Percentiles rank a stretch among this genome's conserved stretches.
Conservation (phyloP, 75 land plant genomes). For the Cupressus sempervirens region DNA sequence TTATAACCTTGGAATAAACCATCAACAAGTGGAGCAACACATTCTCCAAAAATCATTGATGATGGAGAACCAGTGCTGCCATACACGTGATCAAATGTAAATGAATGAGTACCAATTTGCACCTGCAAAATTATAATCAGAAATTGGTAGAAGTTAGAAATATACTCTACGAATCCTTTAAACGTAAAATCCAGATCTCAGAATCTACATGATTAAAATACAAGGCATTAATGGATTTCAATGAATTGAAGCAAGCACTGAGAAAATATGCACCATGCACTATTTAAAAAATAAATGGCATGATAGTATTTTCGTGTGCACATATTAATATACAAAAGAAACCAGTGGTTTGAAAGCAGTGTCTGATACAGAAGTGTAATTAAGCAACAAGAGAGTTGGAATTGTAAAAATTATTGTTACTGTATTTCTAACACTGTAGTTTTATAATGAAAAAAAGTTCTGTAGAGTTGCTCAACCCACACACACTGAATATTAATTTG, state of each 20-base stretch:
- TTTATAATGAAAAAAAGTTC: too few species aligned
- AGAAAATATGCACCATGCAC: background rate
- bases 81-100: slow-evolving; percentile 98
- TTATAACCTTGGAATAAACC: slow-evolving; percentile 97
- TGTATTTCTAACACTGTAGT: too few species aligned
- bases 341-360: background rate
- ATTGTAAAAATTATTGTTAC: too few species aligned
- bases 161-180: background rate
- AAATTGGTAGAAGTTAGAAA: background rate
- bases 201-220: background rate
- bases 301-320: background rate
- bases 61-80: slow-evolving; percentile 84
- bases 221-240: background rate
- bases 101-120: slow-evolving; percentile 95
- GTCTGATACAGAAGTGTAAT: background rate
- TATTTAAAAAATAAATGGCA: background rate
- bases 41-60: slow-evolving; percentile 85
- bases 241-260: background rate
- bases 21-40: slow-evolving; percentile 92
- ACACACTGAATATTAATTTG: too few species aligned
- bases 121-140: slow-evolving; percentile 49
- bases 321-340: background rate
- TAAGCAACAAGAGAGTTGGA: too few species aligned
- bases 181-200: background rate
- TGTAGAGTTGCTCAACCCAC: too few species aligned